phyloP scores from a whole-genome alignment of 768 basidiomycete species.

The Psilocybe subaeruginosa region DNA sequence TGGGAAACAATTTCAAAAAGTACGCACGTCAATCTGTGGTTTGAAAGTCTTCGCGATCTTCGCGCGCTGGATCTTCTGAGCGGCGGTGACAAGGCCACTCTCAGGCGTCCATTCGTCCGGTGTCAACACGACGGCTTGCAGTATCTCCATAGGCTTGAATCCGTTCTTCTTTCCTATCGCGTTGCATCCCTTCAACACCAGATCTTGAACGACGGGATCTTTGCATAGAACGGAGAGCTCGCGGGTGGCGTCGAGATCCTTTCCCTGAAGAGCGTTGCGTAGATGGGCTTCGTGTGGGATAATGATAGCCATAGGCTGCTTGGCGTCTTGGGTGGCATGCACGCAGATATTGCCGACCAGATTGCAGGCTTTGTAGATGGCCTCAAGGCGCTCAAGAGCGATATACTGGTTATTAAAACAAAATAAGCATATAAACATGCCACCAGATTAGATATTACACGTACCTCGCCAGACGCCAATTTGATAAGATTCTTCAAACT shows the following conservation, averaged over 20 bases:
- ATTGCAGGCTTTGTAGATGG: constrained; percentile 84
- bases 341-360: constrained; percentile 84
- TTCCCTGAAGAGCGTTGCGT: constrained; percentile 50
- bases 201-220: constrained; percentile 51
- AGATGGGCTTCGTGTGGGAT: constrained; percentile 81
- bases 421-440: constrained; percentile 8
- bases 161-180: constrained; percentile 82
- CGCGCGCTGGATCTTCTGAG: constrained; percentile 40
- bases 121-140: constrained; percentile 78
- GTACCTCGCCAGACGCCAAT: constrained; percentile 76
- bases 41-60: constrained; percentile 38
- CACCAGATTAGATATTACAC: not conserved
- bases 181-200: constrained; percentile 81
- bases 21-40: constrained; percentile 30
- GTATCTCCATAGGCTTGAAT: constrained; percentile 77
- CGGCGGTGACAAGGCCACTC: constrained; percentile 72
- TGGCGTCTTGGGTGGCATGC: constrained; percentile 73
- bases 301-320: constrained; percentile 85
- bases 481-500: constrained; percentile 93
- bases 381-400: constrained; percentile 87
- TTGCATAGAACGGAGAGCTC: constrained; percentile 59
- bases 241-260: constrained; percentile 39
- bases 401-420: constrained; percentile 64
- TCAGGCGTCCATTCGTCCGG: constrained; percentile 93
- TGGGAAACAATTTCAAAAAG: not conserved